phyloP scores from a whole-genome alignment of 2,329 filamentous ascomycete genomes.

The Rhinocladiella mackenziei region DNA sequence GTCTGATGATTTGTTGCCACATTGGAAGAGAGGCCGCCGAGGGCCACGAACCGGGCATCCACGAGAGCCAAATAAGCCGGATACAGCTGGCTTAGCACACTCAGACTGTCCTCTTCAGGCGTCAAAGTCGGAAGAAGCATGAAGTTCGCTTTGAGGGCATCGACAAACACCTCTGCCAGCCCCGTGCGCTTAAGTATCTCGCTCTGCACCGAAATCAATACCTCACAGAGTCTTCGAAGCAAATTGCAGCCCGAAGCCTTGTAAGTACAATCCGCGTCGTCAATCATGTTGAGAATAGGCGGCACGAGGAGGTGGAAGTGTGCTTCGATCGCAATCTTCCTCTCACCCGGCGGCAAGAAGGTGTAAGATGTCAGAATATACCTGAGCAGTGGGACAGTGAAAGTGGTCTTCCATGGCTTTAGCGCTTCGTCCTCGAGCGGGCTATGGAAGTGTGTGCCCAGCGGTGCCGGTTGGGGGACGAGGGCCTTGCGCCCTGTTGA shows the following conservation, averaged over 20 bases:
- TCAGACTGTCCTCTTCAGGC: constrained; percentile 64
- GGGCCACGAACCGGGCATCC: constrained; percentile 35
- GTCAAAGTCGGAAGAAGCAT: constrained; percentile 73
- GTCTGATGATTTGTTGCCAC: too few relatives aligned
- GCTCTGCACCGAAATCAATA: constrained; percentile 31
- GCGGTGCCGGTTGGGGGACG: constrained; percentile 36
- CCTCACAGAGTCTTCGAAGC: constrained; percentile 35
- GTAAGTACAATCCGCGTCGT: constrained; percentile 38
- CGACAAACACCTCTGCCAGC: constrained; percentile 44
- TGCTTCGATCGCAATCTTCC: constrained; percentile 34
- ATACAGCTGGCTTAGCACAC: constrained; percentile 63
- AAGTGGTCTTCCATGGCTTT: constrained; percentile 27
- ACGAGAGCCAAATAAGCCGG: constrained; percentile 60
- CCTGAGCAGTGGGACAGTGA: constrained; percentile 16
- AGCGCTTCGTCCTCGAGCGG: constrained; percentile 5
- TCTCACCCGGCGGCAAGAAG: constrained; percentile 1
- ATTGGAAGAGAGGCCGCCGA: not conserved
- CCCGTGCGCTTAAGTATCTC: constrained; percentile 42
- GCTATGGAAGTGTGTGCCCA: constrained; percentile 22
- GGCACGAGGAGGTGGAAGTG: constrained; percentile 46
- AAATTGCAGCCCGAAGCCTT: constrained; percentile 40
- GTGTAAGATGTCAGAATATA: constrained; percentile 18
- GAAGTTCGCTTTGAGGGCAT: constrained; percentile 58
- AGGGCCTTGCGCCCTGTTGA: constrained; percentile 43
- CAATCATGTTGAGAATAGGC: constrained; percentile 42